Percentiles rank a stretch among this genome's conserved stretches.
phyloP scores from a whole-genome alignment of 495 filamentous ascomycete genomes.

The Lasiosphaeria hispida region DNA sequence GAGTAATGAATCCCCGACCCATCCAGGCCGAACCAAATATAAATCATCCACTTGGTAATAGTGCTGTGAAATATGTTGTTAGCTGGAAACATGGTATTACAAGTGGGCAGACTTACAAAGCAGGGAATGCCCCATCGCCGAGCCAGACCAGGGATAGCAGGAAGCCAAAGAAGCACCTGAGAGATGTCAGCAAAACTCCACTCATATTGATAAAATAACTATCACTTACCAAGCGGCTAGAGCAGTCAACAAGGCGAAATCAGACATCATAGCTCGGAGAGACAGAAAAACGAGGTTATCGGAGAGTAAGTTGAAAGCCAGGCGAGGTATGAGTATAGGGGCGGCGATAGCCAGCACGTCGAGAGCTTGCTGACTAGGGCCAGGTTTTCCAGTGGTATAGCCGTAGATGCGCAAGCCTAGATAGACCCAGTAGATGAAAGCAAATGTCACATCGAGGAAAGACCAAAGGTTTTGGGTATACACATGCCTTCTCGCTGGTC shows the following conservation, averaged over 20 bases:
- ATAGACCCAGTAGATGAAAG: constrained; percentile 59
- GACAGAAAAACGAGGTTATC: constrained; percentile 73
- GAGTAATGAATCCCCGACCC: constrained; percentile 68
- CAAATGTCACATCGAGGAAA: constrained; percentile 70
- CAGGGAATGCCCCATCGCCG: constrained; percentile 43
- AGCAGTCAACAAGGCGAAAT: constrained; percentile 63
- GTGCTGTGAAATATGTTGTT: constrained; percentile 38
- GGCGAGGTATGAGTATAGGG: constrained; percentile 65
- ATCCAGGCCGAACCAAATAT: constrained; percentile 77
- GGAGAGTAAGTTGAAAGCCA: constrained; percentile 71
- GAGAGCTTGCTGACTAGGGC: constrained; percentile 54
- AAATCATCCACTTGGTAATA: constrained; percentile 77
- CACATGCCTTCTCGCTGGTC: constrained; percentile 54
- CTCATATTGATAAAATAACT: background rate
- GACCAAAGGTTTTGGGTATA: constrained; percentile 79
- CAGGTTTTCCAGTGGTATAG: constrained; percentile 34
- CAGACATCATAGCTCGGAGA: constrained; percentile 69
- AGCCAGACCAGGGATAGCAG: constrained; percentile 71
- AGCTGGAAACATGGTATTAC: too few relatives aligned
- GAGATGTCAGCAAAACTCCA: background rate
- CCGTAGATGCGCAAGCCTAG: constrained; percentile 59
- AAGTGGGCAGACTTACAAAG: constrained; percentile 30
- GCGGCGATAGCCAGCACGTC: constrained; percentile 69
- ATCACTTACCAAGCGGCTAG: constrained; percentile 56
- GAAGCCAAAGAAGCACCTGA: constrained; percentile 64